Evolutionary conservation across 2,329 filamentous ascomycete genomes (phyloP).

Genomic region (Pseudogymnoascus sp.): DNA sequence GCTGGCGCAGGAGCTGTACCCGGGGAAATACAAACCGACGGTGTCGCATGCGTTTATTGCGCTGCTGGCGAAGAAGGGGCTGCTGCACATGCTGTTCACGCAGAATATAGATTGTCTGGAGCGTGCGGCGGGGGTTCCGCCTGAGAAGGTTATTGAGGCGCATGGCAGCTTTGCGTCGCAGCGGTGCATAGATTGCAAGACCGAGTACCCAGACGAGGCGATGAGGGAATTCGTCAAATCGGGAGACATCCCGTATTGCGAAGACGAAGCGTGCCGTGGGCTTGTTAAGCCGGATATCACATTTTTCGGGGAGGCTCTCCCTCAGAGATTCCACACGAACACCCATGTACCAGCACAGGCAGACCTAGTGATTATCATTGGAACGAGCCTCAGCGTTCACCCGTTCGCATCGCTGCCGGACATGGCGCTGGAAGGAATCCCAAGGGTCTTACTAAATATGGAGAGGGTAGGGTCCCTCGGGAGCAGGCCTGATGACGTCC

Average conservation of each 20-base stretch:
- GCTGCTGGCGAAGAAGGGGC: slow-evolving; percentile 67
- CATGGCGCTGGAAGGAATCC: slow-evolving; percentile 51
- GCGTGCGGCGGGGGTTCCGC: slow-evolving; percentile 72
- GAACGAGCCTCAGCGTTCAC: slow-evolving; percentile 78
- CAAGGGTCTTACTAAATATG: slow-evolving; percentile 79
- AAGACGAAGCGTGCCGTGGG: slow-evolving; percentile 53
- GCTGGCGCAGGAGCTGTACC: slow-evolving; percentile 84
- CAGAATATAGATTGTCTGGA: slow-evolving; percentile 98
- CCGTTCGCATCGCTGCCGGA: slow-evolving; percentile 78
- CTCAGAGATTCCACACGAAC: slow-evolving; percentile 53
- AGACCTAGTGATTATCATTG: slow-evolving; percentile 76
- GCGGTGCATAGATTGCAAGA: slow-evolving; percentile 81
- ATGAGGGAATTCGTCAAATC: slow-evolving; percentile 63
- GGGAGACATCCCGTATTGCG: slow-evolving; percentile 63
- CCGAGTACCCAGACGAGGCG: slow-evolving; percentile 57
- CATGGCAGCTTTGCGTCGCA: slow-evolving; percentile 92
- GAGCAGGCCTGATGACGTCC: slow-evolving; percentile 69
- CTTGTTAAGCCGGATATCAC: slow-evolving; percentile 74
- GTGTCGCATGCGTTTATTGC: slow-evolving; percentile 83
- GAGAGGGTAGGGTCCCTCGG: slow-evolving; percentile 76
- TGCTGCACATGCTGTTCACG: slow-evolving; percentile 81
- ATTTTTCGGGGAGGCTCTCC: slow-evolving; percentile 72
- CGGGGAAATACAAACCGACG: slow-evolving; percentile 80
- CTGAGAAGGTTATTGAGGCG: slow-evolving; percentile 77
- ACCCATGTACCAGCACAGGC: slow-evolving; percentile 48